A percentile compares a stretch with the other conserved stretches of the same genome.
phyloP scores from a whole-genome alignment of 257 asterid genomes.

The Solanum corneliomulleri region DNA sequence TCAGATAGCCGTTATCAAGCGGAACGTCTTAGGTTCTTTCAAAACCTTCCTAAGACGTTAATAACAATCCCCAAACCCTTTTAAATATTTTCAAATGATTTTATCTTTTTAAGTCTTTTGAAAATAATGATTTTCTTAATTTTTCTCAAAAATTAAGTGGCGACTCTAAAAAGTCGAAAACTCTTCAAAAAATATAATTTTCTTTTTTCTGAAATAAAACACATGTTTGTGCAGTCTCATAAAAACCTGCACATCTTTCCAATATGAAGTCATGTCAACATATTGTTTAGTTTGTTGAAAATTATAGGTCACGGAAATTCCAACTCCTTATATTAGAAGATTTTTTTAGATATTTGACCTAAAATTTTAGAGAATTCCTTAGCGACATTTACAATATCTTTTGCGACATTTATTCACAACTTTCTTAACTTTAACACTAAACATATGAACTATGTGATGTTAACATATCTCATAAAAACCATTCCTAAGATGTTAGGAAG shows the following conservation, averaged over 20 bases:
- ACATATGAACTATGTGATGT: neutral
- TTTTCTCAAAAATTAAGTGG: no score
- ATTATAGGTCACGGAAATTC: neutral
- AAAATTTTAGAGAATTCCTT: neutral
- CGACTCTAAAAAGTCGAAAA: no score
- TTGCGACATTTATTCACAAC: neutral
- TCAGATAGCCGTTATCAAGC: no score
- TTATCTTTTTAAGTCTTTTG: no score
- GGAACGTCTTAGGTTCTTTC: no score
- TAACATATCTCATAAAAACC: neutral
- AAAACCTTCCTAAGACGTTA: no score
- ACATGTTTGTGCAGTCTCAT: neutral
- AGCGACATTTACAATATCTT: neutral
- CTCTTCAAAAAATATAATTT: no score
- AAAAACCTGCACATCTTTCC: neutral
- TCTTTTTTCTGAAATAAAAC: no score
- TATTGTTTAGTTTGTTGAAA: neutral
- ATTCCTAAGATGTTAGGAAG: neutral
- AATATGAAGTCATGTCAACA: neutral
- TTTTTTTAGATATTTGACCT: neutral
- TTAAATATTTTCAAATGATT: no score
- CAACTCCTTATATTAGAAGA: neutral
- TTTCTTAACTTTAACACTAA: neutral
- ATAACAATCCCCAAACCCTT: no score
- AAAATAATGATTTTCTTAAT: no score